phyloP scores from a whole-genome alignment of 2,329 filamentous ascomycete genomes.

The Akanthomyces uredinophilus region DNA sequence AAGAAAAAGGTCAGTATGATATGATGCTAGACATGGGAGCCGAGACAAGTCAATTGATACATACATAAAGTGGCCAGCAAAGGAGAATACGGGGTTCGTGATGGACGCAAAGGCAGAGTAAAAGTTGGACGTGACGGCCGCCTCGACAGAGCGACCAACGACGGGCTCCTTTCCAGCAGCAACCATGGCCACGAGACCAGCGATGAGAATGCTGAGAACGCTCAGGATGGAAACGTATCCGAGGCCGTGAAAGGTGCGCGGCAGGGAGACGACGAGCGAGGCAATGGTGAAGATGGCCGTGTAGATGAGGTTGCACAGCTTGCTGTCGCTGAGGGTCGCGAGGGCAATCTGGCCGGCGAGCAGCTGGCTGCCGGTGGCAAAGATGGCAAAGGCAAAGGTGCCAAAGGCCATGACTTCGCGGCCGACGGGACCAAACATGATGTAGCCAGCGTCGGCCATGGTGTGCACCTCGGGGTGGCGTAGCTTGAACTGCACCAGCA shows the following conservation, averaged over 20 bases:
- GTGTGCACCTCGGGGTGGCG: conserved; percentile 50
- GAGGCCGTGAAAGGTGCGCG: conserved; percentile 44
- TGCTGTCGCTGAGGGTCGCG: conserved; percentile 38
- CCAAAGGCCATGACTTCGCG: conserved; percentile 44
- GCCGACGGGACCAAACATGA: conserved; percentile 48
- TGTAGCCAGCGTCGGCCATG: conserved; percentile 50
- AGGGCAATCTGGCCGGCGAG: conserved; percentile 48
- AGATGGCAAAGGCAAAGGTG: conserved; percentile 48
- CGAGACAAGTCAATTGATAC: not conserved
- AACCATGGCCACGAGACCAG: conserved; percentile 46
- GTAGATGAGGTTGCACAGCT: conserved; percentile 45
- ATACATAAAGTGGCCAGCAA: conserved; percentile 46
- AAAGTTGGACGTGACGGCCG: conserved; percentile 28
- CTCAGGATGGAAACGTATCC: conserved; percentile 41
- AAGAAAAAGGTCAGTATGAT: not conserved
- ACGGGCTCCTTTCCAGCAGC: conserved; percentile 41
- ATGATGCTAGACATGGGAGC: not conserved
- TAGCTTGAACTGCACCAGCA: conserved; percentile 49
- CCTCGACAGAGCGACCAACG: conserved; percentile 31
- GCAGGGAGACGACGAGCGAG: conserved; percentile 41
- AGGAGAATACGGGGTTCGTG: conserved; percentile 47
- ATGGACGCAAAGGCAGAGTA: conserved; percentile 30
- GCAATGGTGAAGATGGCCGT: conserved; percentile 46
- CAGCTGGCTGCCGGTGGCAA: conserved; percentile 45
- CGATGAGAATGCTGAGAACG: conserved; percentile 42